Percentiles rank a stretch among this genome's conserved stretches.
These are phyloP conservation scores for Cornus kousa DNA, from an alignment of 148 eudicot genomes.

Conservation along the genomic window DNA sequence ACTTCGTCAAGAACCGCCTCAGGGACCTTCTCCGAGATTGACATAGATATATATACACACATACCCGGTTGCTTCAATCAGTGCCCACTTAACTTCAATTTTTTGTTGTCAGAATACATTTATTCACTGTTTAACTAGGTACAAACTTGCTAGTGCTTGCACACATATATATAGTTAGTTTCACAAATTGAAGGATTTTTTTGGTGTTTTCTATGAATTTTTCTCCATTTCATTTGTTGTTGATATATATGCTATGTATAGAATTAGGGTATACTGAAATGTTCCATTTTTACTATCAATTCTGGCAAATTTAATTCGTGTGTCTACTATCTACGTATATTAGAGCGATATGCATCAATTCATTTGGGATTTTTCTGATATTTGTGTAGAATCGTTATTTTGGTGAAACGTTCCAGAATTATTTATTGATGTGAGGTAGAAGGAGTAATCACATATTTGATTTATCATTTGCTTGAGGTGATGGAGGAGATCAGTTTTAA, in stretches of 20 bases:
- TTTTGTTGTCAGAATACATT: background rate
- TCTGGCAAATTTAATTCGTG: background rate
- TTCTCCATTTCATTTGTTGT: background rate
- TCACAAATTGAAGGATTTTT: background rate
- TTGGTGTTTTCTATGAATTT: background rate
- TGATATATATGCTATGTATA: too few species aligned
- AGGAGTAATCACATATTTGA: too few species aligned
- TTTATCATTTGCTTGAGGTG: too few species aligned
- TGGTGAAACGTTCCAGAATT: too few species aligned
- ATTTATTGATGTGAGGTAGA: too few species aligned
- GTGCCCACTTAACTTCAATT: conserved; percentile 9
- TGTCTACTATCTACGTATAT: too few species aligned
- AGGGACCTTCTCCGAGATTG: conserved; percentile 51
- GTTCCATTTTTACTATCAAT: background rate
- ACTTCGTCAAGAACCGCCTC: conserved; percentile 58
- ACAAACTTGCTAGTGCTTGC: conserved; percentile 9
- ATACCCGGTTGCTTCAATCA: conserved; percentile 6
- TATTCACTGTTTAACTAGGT: conserved; percentile 24
- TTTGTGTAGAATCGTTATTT: too few species aligned
- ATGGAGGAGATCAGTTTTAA: too few species aligned
- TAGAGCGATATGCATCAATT: too few species aligned
- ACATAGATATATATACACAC: background rate
- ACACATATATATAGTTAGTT: background rate
- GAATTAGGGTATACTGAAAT: too few species aligned
- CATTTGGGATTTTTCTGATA: too few species aligned